A percentile compares a stretch with the other conserved stretches of the same genome.
Conservation (phyloP, 192 early-diverging fungal genomes). For the Linnemannia schmuckeri region DNA sequence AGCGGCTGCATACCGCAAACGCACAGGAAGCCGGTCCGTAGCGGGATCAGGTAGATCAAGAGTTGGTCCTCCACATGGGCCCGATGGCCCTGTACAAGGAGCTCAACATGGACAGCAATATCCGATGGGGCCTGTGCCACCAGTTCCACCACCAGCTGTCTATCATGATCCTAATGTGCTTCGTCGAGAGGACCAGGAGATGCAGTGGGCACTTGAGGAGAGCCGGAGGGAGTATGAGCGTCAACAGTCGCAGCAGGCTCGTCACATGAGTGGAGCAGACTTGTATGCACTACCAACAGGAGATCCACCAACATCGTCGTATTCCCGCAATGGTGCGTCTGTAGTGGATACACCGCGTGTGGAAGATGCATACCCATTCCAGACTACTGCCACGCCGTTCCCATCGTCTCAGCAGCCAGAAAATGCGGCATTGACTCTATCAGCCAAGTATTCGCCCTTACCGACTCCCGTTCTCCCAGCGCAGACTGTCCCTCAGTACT, state of each 20-base stretch:
- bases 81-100: constrained; percentile 10
- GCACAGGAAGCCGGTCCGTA: not conserved
- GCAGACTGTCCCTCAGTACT: not conserved
- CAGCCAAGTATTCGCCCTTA: not conserved
- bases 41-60: not conserved
- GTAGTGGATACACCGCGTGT: constrained; percentile 3
- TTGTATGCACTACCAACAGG: not conserved
- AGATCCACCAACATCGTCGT: not conserved
- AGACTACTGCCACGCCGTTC: not conserved
- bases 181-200: constrained; percentile 26
- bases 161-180: constrained; percentile 28
- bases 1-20: constrained; percentile 10
- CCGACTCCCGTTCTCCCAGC: not conserved
- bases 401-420: not conserved
- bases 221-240: constrained; percentile 36
- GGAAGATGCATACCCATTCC: not conserved
- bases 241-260: not conserved
- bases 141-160: constrained; percentile 17
- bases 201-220: constrained; percentile 33
- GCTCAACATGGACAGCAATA: constrained; percentile 34
- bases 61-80: not conserved
- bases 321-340: constrained; percentile 8
- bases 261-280: not conserved
- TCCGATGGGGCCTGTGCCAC: constrained; percentile 7
- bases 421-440: not conserved